These are phyloP conservation scores for Candida ulmi DNA, from an alignment of 805 yeast species.

Conservation along the genomic window DNA sequence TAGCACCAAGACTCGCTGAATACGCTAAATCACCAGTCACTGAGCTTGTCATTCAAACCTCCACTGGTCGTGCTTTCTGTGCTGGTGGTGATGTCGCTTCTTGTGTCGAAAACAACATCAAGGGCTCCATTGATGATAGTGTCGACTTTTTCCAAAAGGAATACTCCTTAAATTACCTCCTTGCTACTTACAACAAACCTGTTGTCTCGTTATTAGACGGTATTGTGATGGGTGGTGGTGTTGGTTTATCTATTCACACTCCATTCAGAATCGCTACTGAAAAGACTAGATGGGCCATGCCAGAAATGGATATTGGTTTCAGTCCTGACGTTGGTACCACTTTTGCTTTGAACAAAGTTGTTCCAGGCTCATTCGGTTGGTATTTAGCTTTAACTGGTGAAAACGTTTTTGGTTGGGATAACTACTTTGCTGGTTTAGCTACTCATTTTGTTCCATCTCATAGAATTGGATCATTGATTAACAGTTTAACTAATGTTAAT, in stretches of 20 bases:
- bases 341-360: slow-evolving; percentile 74
- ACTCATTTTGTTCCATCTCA: slow-evolving; percentile 81
- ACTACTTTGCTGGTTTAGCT: slow-evolving; percentile 79
- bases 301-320: slow-evolving; percentile 94
- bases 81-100: slow-evolving; percentile 96
- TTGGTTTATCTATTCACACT: slow-evolving; percentile 83
- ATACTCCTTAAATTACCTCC: slow-evolving; percentile 71
- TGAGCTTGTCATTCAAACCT: slow-evolving; percentile 62
- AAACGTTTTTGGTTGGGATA: slow-evolving; percentile 69
- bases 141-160: slow-evolving; percentile 70
- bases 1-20: slow-evolving; percentile 70
- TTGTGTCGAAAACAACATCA: slow-evolving; percentile 56
- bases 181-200: slow-evolving; percentile 85
- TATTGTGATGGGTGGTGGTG: slow-evolving; percentile 97
- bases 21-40: slow-evolving; percentile 65
- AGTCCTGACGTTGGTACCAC: slow-evolving; percentile 95
- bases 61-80: slow-evolving; percentile 62
- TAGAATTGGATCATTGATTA: slow-evolving; percentile 54
- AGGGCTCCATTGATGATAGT: slow-evolving; percentile 42
- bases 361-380: slow-evolving; percentile 76
- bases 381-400: slow-evolving; percentile 86
- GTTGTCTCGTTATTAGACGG: slow-evolving; percentile 85
- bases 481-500: slow-evolving; percentile 47
- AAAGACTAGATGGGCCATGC: slow-evolving; percentile 90
- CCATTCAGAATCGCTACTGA: slow-evolving; percentile 95